Percentiles rank a stretch among this genome's conserved stretches.
Evolutionary conservation across 2,329 filamentous ascomycete genomes (phyloP).

Genomic region (Cadophora malorum): DNA sequence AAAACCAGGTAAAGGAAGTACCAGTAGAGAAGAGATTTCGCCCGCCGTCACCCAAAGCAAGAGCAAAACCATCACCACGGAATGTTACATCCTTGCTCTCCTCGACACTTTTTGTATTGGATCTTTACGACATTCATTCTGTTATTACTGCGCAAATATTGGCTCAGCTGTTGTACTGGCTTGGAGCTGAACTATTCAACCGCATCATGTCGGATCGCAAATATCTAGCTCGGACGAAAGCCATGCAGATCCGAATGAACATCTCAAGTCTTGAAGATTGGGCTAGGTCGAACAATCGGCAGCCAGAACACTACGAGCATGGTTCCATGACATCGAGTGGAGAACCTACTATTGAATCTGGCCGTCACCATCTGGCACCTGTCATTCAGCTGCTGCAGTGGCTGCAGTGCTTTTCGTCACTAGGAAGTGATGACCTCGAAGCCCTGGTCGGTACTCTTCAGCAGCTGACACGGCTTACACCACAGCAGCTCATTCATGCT

Average conservation of each 20-base stretch:
- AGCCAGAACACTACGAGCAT: constrained; percentile 94
- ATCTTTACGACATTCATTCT: constrained; percentile 98
- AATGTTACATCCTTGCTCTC: constrained; percentile 96
- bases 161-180: constrained; percentile 93
- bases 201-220: constrained; percentile 95
- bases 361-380: constrained; percentile 83
- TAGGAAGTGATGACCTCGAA: constrained; percentile 84
- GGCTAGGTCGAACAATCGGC: constrained; percentile 90
- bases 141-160: constrained; percentile 93
- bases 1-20: constrained; percentile 88
- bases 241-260: constrained; percentile 99
- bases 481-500: constrained; percentile 88
- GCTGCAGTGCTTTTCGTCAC: constrained; percentile 96
- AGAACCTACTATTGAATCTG: constrained; percentile 84
- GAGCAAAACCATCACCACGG: constrained; percentile 88
- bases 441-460: constrained; percentile 87
- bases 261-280: constrained; percentile 94
- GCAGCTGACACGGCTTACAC: constrained; percentile 83
- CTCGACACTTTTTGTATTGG: constrained; percentile 94
- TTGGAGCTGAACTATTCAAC: constrained; percentile 96
- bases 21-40: constrained; percentile 89
- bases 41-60: constrained; percentile 90
- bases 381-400: constrained; percentile 95
- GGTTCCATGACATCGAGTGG: constrained; percentile 85
- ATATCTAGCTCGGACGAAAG: constrained; percentile 94